Conservation (phyloP, 1,284 basidiomycete genomes). For the Rhizoctonia solani region DNA sequence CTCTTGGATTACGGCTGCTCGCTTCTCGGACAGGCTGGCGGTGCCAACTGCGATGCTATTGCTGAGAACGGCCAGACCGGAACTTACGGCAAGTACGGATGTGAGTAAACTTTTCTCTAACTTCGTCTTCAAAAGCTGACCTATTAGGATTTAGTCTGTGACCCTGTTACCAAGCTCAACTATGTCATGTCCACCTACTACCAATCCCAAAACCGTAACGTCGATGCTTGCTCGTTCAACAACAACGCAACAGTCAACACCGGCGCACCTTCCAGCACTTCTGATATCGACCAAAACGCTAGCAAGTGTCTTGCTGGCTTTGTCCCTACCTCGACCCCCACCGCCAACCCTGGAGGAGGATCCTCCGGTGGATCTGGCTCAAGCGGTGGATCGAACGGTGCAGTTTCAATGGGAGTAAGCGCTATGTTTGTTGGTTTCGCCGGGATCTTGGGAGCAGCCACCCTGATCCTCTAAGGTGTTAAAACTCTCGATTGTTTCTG, state of each 20-base stretch:
- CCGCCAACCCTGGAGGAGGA: neutral
- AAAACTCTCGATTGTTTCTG: no score
- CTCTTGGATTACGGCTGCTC: slow-evolving; percentile 73
- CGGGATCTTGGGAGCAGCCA: neutral
- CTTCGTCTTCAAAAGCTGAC: neutral
- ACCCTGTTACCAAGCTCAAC: slow-evolving; percentile 32
- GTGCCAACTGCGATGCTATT: slow-evolving; percentile 67
- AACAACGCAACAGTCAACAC: slow-evolving; percentile 32
- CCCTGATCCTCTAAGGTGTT: neutral
- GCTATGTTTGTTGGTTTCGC: neutral
- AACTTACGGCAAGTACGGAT: slow-evolving; percentile 59
- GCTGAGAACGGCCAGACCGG: slow-evolving; percentile 73
- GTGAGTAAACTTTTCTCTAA: slow-evolving; percentile 2
- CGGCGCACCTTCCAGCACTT: slow-evolving; percentile 12
- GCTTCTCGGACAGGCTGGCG: slow-evolving; percentile 62
- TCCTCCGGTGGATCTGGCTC: neutral
- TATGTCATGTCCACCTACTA: slow-evolving; percentile 19
- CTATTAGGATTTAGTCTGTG: slow-evolving; percentile 17
- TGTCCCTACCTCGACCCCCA: neutral
- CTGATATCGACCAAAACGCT: slow-evolving; percentile 22
- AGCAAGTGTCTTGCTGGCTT: slow-evolving; percentile 24
- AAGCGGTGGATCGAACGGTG: neutral
- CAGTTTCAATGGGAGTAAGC: neutral
- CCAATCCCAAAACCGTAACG: slow-evolving; percentile 22
- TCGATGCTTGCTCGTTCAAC: slow-evolving; percentile 23